These are phyloP conservation scores for Voacanga thouarsii DNA, from an alignment of 257 asterid genomes.

Conservation along the genomic window DNA sequence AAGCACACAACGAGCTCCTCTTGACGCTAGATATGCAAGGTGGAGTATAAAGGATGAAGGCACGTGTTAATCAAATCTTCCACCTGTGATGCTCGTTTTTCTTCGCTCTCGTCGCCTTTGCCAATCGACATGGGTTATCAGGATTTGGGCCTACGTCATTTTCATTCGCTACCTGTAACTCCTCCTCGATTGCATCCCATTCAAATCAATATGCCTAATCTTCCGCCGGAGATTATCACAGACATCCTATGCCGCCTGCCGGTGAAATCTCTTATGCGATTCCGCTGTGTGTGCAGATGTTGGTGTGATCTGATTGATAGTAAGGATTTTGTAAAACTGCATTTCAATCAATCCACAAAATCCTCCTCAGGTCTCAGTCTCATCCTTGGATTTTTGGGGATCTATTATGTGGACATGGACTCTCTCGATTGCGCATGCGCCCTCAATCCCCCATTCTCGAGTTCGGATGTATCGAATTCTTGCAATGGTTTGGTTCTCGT, in stretches of 20 bases:
- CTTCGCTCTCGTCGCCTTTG: too few relatives aligned
- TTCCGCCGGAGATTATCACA: conserved; percentile 39
- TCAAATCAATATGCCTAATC: conserved; percentile 6
- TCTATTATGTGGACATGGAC: conserved; percentile 14
- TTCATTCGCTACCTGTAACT: background rate
- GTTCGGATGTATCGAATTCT: conserved; percentile 24
- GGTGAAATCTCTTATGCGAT: conserved; percentile 44
- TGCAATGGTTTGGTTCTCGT: conserved; percentile 25
- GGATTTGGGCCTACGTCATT: background rate
- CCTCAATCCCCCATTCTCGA: conserved; percentile 22
- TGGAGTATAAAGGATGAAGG: background rate
- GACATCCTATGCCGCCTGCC: conserved; percentile 58
- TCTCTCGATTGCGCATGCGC: conserved; percentile 7
- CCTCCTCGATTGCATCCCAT: too few relatives aligned
- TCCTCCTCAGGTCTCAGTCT: conserved; percentile 33
- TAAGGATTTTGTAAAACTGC: conserved; percentile 39
- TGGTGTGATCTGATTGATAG: conserved; percentile 51
- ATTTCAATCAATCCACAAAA: conserved; percentile 26
- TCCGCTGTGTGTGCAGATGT: conserved; percentile 43
- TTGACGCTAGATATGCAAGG: too few relatives aligned
- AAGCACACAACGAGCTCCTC: too few relatives aligned
- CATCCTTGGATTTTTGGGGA: conserved; percentile 37
- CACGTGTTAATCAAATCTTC: background rate
- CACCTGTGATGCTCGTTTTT: too few relatives aligned
- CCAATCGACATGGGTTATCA: too few relatives aligned